Percentiles rank a stretch among this genome's conserved stretches.
Conservation (phyloP, 129 eudicot species). For the Centaurea solstitialis region DNA sequence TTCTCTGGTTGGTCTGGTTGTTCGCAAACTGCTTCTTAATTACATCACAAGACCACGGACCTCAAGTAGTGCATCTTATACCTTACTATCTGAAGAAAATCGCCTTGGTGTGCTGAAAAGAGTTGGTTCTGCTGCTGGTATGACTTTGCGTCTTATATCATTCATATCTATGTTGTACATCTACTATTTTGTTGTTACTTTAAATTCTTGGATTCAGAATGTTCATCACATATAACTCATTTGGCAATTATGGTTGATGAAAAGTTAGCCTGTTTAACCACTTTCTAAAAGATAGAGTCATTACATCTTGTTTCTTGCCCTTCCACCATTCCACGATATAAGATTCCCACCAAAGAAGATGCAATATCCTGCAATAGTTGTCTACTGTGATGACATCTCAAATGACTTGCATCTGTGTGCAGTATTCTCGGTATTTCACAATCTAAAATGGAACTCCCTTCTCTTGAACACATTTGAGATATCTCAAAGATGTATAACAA, state of each 20-base stretch:
- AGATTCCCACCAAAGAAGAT: neutral
- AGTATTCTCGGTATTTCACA: neutral
- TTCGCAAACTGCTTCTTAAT: slow-evolving; percentile 69
- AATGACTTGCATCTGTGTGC: neutral
- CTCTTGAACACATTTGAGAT: neutral
- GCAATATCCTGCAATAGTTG: neutral
- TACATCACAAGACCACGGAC: slow-evolving; percentile 58
- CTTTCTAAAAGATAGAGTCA: neutral
- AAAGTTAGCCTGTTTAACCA: neutral
- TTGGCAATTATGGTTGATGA: slow-evolving; percentile 3
- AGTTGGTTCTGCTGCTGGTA: slow-evolving; percentile 97
- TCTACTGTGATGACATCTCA: neutral
- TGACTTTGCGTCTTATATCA: slow-evolving; percentile 9
- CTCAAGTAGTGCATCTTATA: slow-evolving; percentile 47
- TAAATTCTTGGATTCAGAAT: neutral
- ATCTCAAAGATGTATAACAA: neutral
- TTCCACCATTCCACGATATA: neutral
- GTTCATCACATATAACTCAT: slow-evolving; percentile 1
- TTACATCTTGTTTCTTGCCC: neutral
- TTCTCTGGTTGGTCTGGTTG: slow-evolving; percentile 57
- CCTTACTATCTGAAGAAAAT: slow-evolving; percentile 61
- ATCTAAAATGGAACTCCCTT: neutral
- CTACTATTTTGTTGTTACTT: neutral
- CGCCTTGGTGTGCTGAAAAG: slow-evolving; percentile 85
- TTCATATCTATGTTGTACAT: neutral